phyloP scores from a whole-genome alignment of 2,329 filamentous ascomycete species.

The Monilinia laxa region DNA sequence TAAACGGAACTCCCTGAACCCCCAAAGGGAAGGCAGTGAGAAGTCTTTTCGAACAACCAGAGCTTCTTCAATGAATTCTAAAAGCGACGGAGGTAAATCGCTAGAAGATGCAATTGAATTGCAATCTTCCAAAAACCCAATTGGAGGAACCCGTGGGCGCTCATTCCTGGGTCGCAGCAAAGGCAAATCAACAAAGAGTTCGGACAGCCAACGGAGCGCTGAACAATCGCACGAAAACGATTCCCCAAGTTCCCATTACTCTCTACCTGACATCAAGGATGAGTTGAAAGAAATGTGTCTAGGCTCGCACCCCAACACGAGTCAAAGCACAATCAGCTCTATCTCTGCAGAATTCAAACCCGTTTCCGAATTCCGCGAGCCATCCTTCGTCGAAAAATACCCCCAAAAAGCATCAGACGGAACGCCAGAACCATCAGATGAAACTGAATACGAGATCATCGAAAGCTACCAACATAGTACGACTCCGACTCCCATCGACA shows the following conservation, averaged over 20 bases:
- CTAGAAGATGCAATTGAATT: not conserved
- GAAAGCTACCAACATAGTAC: not conserved
- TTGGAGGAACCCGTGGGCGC: not conserved
- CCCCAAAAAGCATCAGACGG: not conserved
- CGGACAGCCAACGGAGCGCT: not conserved
- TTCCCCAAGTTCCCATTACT: not conserved
- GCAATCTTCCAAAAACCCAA: not conserved
- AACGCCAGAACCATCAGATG: not conserved
- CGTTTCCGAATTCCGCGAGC: not conserved
- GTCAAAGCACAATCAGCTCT: not conserved
- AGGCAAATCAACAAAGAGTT: not conserved
- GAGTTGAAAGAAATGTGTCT: too few relatives aligned
- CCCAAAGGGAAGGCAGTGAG: too few relatives aligned
- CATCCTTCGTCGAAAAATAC: not conserved
- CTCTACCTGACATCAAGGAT: not conserved
- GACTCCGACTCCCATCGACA: constrained; percentile 14
- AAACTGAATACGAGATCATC: not conserved
- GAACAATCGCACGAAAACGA: not conserved
- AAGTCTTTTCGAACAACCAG: not conserved
- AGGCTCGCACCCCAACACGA: not conserved
- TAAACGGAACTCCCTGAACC: not conserved
- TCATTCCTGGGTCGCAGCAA: not conserved
- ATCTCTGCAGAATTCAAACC: not conserved
- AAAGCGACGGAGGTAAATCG: not conserved
- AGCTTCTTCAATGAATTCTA: not conserved